Evolutionary conservation across 495 filamentous ascomycete species (phyloP).

Genomic region (Jackrogersella minutella): DNA sequence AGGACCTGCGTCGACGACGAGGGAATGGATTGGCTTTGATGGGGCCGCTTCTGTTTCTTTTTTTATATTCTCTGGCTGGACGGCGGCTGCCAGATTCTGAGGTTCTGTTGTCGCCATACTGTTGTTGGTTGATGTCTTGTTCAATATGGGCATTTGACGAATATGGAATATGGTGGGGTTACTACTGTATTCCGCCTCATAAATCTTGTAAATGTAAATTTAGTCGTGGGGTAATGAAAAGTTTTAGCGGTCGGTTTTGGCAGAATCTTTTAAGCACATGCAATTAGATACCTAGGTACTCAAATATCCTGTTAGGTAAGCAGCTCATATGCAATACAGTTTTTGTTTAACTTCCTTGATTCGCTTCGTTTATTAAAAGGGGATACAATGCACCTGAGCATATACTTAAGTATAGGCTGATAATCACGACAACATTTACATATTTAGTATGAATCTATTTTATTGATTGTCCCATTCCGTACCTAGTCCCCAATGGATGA

Average conservation of each 20-base stretch:
- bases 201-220: constrained; percentile 10
- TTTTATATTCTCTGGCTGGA: background rate
- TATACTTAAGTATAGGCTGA: too few species aligned
- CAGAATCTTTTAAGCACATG: constrained; percentile 24
- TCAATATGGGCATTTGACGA: background rate
- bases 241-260: constrained; percentile 38
- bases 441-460: background rate
- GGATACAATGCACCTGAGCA: too few species aligned
- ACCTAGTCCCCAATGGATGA: background rate
- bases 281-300: too few species aligned
- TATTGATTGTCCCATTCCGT: background rate
- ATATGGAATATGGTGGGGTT: constrained; percentile 36
- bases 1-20: constrained; percentile 90
- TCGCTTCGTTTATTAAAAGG: too few species aligned
- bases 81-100: constrained; percentile 2
- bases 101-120: constrained; percentile 37
- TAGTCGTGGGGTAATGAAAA: constrained; percentile 40
- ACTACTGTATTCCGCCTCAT: constrained; percentile 17
- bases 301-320: too few species aligned
- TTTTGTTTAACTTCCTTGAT: too few species aligned
- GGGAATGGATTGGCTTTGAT: constrained; percentile 75
- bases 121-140: background rate
- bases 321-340: background rate
- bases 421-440: background rate
- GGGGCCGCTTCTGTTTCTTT: constrained; percentile 11